A percentile compares a stretch with the other conserved stretches of the same genome.
phyloP scores from a whole-genome alignment of 106 monocot species.

The Phalaenopsis equestris region DNA sequence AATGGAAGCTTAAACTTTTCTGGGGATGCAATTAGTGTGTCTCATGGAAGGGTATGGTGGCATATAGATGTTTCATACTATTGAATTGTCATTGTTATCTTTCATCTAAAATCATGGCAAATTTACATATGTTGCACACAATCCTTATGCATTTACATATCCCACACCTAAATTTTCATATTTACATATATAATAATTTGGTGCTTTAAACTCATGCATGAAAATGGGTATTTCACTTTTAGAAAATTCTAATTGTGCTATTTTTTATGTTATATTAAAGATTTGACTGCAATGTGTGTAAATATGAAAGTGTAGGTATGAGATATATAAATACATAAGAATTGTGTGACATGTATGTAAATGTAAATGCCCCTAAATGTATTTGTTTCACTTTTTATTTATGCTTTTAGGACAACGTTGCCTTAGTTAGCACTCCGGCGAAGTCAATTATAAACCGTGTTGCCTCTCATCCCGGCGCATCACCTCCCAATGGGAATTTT shows the following conservation, averaged over 20 bases:
- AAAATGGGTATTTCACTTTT: no score
- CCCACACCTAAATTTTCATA: no score
- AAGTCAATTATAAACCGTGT: slow-evolving; percentile 50
- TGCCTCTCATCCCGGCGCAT: slow-evolving; percentile 47
- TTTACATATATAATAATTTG: no score
- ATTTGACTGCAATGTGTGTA: not conserved
- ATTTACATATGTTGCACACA: no score
- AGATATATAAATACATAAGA: no score
- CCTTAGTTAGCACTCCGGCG: slow-evolving; percentile 49
- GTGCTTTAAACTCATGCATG: no score
- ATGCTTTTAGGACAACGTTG: slow-evolving; percentile 39
- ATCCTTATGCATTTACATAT: no score
- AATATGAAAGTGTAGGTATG: no score
- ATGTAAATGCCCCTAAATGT: no score
- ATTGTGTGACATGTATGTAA: no score
- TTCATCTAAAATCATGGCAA: not conserved
- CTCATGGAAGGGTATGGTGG: slow-evolving; percentile 36
- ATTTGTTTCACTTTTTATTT: slow-evolving; percentile 3
- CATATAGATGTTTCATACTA: slow-evolving; percentile 5
- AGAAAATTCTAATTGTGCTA: no score
- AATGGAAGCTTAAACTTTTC: slow-evolving; percentile 34
- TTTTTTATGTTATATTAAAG: no score
- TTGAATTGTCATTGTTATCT: not conserved
- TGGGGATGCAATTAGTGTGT: slow-evolving; percentile 34
- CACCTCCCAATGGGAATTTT: slow-evolving; percentile 34